Percentiles rank a stretch among this genome's conserved stretches.
Evolutionary conservation across 176 grass and related monocot genomes (phyloP).

Genomic region (Puya raimondii): DNA sequence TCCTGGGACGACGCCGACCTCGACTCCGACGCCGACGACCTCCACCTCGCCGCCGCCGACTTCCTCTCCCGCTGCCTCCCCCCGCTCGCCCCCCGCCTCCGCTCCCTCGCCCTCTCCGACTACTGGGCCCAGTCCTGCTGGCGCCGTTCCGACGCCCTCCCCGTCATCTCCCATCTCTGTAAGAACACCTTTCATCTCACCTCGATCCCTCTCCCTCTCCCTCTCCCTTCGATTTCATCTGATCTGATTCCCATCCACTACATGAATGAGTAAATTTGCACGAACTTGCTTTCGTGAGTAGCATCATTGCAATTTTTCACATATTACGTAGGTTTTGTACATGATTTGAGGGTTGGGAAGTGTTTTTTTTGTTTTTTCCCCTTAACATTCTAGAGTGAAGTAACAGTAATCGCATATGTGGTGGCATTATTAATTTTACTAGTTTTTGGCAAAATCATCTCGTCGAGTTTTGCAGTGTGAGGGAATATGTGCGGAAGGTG

Average conservation of each 20-base stretch:
- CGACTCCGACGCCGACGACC: constrained; percentile 48
- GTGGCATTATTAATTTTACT: too few relatives aligned
- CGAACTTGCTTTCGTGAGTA: too few relatives aligned
- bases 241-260: background rate
- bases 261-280: too few relatives aligned
- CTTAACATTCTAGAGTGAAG: too few relatives aligned
- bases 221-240: background rate
- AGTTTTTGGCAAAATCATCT: background rate
- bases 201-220: background rate
- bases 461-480: too few relatives aligned
- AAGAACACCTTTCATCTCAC: constrained; percentile 5
- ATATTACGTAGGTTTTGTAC: too few relatives aligned
- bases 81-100: constrained; percentile 23
- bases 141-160: constrained; percentile 44
- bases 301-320: too few relatives aligned
- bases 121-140: constrained; percentile 65
- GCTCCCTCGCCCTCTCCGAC: constrained; percentile 36
- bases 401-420: too few relatives aligned
- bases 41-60: constrained; percentile 44
- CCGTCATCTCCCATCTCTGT: constrained; percentile 53
- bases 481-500: background rate
- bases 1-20: constrained; percentile 34
- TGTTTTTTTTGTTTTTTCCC: too few relatives aligned
- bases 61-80: constrained; percentile 38
- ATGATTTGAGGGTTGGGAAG: too few relatives aligned